These are phyloP conservation scores for Leccinellum luteum DNA, from an alignment of 768 basidiomycete genomes.

Conservation along the genomic window DNA sequence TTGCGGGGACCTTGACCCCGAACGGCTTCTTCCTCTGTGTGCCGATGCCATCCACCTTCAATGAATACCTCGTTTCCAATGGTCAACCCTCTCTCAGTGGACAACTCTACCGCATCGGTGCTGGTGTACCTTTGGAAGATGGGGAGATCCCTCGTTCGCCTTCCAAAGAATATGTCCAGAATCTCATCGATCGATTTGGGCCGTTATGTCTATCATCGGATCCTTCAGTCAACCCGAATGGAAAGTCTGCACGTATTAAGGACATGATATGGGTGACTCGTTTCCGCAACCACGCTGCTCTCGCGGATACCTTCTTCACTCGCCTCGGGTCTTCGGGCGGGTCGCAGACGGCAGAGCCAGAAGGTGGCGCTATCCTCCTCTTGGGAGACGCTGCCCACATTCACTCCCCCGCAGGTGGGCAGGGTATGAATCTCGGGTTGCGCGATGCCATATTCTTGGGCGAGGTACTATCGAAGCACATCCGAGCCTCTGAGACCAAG, in stretches of 20 bases:
- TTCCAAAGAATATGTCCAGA: conserved; percentile 43
- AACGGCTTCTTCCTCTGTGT: conserved; percentile 14
- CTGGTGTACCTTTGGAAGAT: background rate
- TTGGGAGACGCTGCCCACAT: background rate
- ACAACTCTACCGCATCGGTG: background rate
- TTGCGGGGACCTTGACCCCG: conserved; percentile 8
- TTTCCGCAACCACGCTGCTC: conserved; percentile 46
- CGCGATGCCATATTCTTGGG: background rate
- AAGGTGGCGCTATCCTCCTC: background rate
- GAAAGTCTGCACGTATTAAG: conserved; percentile 33
- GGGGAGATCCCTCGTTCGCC: conserved; percentile 25
- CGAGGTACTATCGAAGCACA: background rate
- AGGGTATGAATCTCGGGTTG: background rate
- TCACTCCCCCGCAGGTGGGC: background rate
- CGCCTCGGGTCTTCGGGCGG: conserved; percentile 21
- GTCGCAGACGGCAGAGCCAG: background rate
- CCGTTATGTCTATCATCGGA: conserved; percentile 37
- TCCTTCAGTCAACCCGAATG: conserved; percentile 33
- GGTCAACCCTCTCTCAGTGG: background rate
- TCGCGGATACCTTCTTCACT: conserved; percentile 41
- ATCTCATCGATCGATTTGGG: conserved; percentile 41
- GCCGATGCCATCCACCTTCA: conserved; percentile 7
- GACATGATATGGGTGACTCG: conserved; percentile 45
- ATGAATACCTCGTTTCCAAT: background rate
- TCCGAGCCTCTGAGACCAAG: background rate